Conservation (phyloP, 108 stramenopile genomes). For the Discostella pseudostelligera region DNA sequence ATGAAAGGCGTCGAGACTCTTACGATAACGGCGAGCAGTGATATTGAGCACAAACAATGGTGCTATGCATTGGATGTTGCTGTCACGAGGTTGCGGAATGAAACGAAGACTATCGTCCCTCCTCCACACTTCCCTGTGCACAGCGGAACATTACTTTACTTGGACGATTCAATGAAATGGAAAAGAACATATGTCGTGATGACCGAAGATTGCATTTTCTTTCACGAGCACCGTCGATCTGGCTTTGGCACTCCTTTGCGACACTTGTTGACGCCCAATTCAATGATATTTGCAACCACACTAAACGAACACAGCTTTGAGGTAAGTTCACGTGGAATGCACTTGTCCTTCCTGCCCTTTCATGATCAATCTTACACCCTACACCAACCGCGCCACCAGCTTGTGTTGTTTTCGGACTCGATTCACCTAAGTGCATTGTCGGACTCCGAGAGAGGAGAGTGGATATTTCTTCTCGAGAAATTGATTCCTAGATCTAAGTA, state of each 20-base stretch:
- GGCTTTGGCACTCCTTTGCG: constrained; percentile 24
- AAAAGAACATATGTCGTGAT: constrained; percentile 27
- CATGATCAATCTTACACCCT: not conserved
- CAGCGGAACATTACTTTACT: constrained; percentile 22
- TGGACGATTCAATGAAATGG: constrained; percentile 30
- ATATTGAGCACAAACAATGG: constrained; percentile 28
- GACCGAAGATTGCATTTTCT: constrained; percentile 29
- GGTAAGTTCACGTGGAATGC: not conserved
- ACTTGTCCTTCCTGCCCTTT: not conserved
- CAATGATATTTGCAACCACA: constrained; percentile 29
- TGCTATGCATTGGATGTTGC: constrained; percentile 21
- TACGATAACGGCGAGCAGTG: constrained; percentile 18
- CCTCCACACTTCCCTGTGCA: constrained; percentile 30
- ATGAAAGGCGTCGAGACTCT: constrained; percentile 24
- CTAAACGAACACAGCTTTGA: constrained; percentile 30
- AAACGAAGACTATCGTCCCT: constrained; percentile 13
- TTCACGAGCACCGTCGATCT: constrained; percentile 24
- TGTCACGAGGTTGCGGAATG: constrained; percentile 15
- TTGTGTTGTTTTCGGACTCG: constrained; percentile 37
- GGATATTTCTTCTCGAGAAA: constrained; percentile 20
- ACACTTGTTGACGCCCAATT: constrained; percentile 14
- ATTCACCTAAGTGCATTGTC: constrained; percentile 26
- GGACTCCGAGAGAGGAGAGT: constrained; percentile 19
- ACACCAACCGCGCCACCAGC: constrained; percentile 2
- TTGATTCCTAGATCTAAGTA: constrained; percentile 20